Evolutionary conservation across 768 basidiomycete genomes (phyloP).

Genomic region (Hericium erinaceus): DNA sequence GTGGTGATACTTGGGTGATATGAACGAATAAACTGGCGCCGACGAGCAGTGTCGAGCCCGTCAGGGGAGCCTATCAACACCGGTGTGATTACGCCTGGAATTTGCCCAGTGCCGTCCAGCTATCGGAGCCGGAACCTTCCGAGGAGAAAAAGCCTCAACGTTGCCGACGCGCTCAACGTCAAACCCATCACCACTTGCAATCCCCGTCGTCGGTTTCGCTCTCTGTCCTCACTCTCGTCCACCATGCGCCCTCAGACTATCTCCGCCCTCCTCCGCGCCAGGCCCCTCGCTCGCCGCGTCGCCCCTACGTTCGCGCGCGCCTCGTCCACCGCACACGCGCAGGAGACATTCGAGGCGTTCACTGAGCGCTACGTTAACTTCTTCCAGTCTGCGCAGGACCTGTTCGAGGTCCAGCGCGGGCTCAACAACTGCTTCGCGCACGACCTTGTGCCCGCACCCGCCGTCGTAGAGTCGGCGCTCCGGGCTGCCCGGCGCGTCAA

Average conservation of each 20-base stretch:
- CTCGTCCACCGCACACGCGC: slow-evolving; percentile 56
- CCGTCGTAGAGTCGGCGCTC: slow-evolving; percentile 80
- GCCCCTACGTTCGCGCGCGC: slow-evolving; percentile 33
- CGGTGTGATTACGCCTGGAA: neutral
- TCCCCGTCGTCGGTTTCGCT: slow-evolving; percentile 2
- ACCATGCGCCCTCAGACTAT: slow-evolving; percentile 50
- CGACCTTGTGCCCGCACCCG: slow-evolving; percentile 83
- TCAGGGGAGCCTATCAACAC: no score
- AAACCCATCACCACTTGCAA: neutral
- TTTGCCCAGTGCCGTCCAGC: neutral
- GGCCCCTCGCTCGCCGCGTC: slow-evolving; percentile 36
- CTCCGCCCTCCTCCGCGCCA: slow-evolving; percentile 55
- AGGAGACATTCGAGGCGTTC: slow-evolving; percentile 92
- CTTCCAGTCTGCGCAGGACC: slow-evolving; percentile 87
- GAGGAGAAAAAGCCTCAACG: slow-evolving; percentile 5
- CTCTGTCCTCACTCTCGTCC: neutral
- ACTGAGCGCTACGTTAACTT: slow-evolving; percentile 89
- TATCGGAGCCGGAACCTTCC: slow-evolving; percentile 6
- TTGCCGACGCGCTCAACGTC: slow-evolving; percentile 1
- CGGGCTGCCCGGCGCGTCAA: slow-evolving; percentile 86
- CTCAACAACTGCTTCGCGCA: slow-evolving; percentile 99
- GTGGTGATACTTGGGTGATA: neutral
- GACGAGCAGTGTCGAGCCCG: neutral
- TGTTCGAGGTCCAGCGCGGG: slow-evolving; percentile 98
- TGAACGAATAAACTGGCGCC: neutral